Evolutionary conservation across 164 flowering plant genomes (phyloP).

Genomic region (Paratinospora sagittata): DNA sequence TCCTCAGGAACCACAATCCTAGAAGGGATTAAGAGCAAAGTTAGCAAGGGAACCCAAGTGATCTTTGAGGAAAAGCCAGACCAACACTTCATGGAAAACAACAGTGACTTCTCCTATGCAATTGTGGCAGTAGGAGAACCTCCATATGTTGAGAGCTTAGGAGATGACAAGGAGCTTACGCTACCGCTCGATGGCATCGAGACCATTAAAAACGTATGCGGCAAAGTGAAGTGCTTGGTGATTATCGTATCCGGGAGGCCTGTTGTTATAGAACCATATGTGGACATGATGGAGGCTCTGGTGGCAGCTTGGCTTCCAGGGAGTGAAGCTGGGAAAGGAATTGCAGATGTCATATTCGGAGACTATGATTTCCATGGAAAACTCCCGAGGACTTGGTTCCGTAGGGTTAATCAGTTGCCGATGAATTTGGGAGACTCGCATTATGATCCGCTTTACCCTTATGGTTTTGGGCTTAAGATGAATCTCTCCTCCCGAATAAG

Average conservation of each 20-base stretch:
- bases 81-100: constrained; percentile 14
- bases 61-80: constrained; percentile 29
- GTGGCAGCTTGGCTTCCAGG: constrained; percentile 55
- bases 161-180: constrained; percentile 27
- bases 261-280: constrained; percentile 33
- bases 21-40: constrained; percentile 24
- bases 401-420: constrained; percentile 38
- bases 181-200: constrained; percentile 23
- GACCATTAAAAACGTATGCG: constrained; percentile 25
- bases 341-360: constrained; percentile 44
- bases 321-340: constrained; percentile 40
- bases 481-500: not conserved
- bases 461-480: constrained; percentile 36
- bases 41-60: constrained; percentile 30
- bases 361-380: constrained; percentile 37
- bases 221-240: constrained; percentile 28
- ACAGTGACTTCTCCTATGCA: constrained; percentile 24
- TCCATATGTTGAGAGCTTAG: constrained; percentile 31
- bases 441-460: constrained; percentile 40
- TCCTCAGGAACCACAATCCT: constrained; percentile 36
- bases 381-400: constrained; percentile 47
- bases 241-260: constrained; percentile 38
- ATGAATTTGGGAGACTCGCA: constrained; percentile 42
- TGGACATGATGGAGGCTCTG: constrained; percentile 33
- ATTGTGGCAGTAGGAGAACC: constrained; percentile 36